These are phyloP conservation scores for Yarrowia yakushimensis DNA, from an alignment of 805 yeast species.

Conservation along the genomic window DNA sequence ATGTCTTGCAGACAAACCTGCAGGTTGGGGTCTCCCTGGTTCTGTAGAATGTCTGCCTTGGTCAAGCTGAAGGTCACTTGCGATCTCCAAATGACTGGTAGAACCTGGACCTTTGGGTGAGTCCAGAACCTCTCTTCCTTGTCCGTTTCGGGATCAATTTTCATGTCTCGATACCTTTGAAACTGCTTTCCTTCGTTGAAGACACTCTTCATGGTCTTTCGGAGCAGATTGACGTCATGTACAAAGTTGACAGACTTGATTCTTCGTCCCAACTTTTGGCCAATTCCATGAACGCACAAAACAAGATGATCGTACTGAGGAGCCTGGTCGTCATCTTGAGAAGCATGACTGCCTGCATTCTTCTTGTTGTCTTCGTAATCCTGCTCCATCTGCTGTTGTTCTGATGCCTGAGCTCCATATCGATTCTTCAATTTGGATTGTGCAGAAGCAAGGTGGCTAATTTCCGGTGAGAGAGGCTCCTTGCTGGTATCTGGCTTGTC, in stretches of 20 bases:
- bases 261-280: slow-evolving; percentile 76
- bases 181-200: slow-evolving; percentile 7
- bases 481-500: background rate
- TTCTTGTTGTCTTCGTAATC: slow-evolving; percentile 31
- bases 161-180: background rate
- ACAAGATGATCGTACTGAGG: slow-evolving; percentile 60
- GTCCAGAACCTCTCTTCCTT: background rate
- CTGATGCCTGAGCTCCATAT: slow-evolving; percentile 12
- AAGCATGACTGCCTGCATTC: background rate
- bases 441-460: background rate
- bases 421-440: background rate
- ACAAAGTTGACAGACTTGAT: slow-evolving; percentile 82
- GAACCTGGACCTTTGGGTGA: slow-evolving; percentile 50
- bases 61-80: slow-evolving; percentile 38
- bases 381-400: slow-evolving; percentile 33
- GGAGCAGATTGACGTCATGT: slow-evolving; percentile 68
- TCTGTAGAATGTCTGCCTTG: slow-evolving; percentile 22
- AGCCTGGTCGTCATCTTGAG: background rate
- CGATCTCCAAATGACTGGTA: slow-evolving; percentile 92
- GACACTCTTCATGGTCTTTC: slow-evolving; percentile 30
- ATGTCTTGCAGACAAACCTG: slow-evolving; percentile 54
- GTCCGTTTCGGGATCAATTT: background rate
- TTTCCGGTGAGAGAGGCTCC: background rate
- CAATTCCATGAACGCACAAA: slow-evolving; percentile 93
- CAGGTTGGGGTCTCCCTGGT: slow-evolving; percentile 26